Conservation (phyloP, 1,139 yeast species). For the Meyerozyma sp. region DNA sequence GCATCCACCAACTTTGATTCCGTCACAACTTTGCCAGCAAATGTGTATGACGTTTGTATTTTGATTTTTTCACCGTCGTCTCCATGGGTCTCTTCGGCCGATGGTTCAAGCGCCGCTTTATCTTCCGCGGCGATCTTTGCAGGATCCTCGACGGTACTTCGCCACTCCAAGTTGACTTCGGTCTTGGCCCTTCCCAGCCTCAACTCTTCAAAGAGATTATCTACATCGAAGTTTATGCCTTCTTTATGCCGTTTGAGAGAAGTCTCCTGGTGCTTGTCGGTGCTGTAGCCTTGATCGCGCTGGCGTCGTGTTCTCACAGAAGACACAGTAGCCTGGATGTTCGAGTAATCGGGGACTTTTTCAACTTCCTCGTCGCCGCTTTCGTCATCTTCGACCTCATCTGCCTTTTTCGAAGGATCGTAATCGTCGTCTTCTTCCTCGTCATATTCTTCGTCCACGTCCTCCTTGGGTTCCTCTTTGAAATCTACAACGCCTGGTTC, state of each 20-base stretch:
- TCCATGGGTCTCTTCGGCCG: conserved; percentile 9
- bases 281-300: conserved; percentile 11
- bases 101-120: conserved; percentile 8
- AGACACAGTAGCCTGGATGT: conserved; percentile 23
- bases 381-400: conserved; percentile 13
- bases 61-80: conserved; percentile 37
- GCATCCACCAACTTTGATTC: conserved; percentile 75
- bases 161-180: conserved; percentile 3
- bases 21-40: conserved; percentile 80
- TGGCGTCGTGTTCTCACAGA: conserved; percentile 38
- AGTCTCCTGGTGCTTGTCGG: conserved; percentile 8
- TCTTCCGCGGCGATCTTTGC: conserved; percentile 7
- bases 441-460: conserved; percentile 2
- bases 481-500: not conserved
- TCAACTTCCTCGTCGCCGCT: conserved; percentile 17
- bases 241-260: conserved; percentile 4
- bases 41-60: conserved; percentile 74
- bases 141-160: conserved; percentile 1
- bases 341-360: conserved; percentile 29
- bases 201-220: conserved; percentile 28
- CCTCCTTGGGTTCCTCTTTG: not conserved
- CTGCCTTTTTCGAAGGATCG: conserved; percentile 39
- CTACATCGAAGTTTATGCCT: conserved; percentile 23
- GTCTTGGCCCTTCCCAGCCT: conserved; percentile 9
- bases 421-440: conserved; percentile 49